Percentiles rank a stretch among this genome's conserved stretches.
phyloP scores from a whole-genome alignment of 371 early-diverging fungal genomes.

The Mucor mucedo region DNA sequence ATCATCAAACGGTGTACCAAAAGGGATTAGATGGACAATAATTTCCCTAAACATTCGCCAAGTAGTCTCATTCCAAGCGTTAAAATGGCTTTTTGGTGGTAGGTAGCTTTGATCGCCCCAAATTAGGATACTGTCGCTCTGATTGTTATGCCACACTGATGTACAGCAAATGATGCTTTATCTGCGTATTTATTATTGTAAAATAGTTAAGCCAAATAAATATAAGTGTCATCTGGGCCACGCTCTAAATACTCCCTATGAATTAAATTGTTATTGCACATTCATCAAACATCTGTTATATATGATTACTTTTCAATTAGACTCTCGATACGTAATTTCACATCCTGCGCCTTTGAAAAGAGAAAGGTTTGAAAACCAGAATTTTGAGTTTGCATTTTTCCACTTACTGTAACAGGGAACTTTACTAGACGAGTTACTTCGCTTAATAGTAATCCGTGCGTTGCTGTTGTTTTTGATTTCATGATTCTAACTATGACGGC shows the following conservation, averaged over 20 bases:
- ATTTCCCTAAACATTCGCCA: too few species aligned
- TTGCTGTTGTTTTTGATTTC: conserved; percentile 79
- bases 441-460: conserved; percentile 70
- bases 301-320: conserved; percentile 75
- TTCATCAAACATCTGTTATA: background rate
- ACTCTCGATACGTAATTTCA: conserved; percentile 90
- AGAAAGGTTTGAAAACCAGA: background rate
- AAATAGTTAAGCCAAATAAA: conserved; percentile 26
- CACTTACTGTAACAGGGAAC: conserved; percentile 77
- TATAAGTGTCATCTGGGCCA: conserved; percentile 32
- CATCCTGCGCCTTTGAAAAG: conserved; percentile 60
- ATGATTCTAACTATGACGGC: conserved; percentile 95
- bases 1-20: too few species aligned
- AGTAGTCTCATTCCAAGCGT: too few species aligned
- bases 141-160: too few species aligned
- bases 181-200: background rate
- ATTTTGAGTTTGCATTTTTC: background rate
- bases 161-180: too few species aligned
- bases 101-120: too few species aligned
- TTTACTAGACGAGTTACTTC: conserved; percentile 79
- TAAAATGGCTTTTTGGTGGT: too few species aligned
- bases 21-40: too few species aligned
- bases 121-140: too few species aligned
- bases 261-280: background rate
- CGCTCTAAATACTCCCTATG: conserved; percentile 44